Evolutionary conservation across 176 grass and related monocot species (phyloP).

Genomic region (Rhynchospora breviuscula): DNA sequence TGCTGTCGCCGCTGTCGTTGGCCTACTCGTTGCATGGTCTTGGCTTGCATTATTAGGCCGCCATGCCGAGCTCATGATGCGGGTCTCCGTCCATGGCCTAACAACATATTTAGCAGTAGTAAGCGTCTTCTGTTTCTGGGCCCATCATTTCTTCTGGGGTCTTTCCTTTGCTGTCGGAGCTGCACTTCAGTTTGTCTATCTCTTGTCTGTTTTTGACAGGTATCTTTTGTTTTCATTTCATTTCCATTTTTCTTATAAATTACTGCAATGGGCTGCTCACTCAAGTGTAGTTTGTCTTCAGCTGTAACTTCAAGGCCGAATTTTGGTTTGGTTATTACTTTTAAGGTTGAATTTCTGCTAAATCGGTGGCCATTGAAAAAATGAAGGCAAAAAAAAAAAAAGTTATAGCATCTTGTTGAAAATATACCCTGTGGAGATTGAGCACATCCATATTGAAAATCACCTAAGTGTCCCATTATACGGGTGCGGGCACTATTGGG

Average conservation of each 20-base stretch:
- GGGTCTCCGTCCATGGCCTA: constrained; percentile 68
- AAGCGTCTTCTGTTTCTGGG: constrained; percentile 94
- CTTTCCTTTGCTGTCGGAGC: constrained; percentile 74
- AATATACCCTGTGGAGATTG: neutral
- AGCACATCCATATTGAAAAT: neutral
- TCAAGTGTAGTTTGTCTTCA: neutral
- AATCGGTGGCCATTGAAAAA: neutral
- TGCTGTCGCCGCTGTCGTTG: constrained; percentile 62
- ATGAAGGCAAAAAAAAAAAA: neutral
- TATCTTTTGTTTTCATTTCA: neutral
- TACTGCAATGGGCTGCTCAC: neutral
- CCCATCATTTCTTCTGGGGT: constrained; percentile 82
- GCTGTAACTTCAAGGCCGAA: neutral
- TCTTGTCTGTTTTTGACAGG: constrained; percentile 95
- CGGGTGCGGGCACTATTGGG: neutral
- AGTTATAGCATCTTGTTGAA: neutral
- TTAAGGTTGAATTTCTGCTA: neutral
- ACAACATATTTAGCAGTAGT: constrained; percentile 87
- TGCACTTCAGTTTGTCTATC: constrained; percentile 75
- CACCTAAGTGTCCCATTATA: neutral
- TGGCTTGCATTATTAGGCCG: constrained; percentile 58
- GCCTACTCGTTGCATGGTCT: constrained; percentile 48
- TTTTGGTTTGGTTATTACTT: neutral
- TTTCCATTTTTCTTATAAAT: neutral
- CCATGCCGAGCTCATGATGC: constrained; percentile 49